Base-by-base conservation (phyloP, 2,329 filamentous ascomycete genomes). In the Fusarium dimerum region DNA sequence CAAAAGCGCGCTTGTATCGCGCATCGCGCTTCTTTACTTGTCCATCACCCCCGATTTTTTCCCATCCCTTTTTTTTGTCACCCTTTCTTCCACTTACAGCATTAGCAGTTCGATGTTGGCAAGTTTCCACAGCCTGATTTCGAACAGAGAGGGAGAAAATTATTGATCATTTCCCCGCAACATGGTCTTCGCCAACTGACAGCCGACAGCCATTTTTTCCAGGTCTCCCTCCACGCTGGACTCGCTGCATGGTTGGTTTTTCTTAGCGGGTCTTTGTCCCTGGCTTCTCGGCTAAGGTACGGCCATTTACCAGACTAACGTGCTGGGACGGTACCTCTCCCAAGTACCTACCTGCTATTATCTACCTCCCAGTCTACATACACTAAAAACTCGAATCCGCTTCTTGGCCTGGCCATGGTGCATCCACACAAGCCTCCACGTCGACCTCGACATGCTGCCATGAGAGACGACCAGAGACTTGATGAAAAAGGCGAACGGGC, bases 391-490 rank as follows among this genome's bases (percentile, higher is more conserved):
- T 73, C 68, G 64, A 69, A 65, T 59, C 62, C 51, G 59, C 57
- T 60, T 60, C 62, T 59, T 64, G 54, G 55, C 63, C 55, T 64
- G 54, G 55, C 63, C 55, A 65, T 66, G 66, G 55, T 64, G 62
- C 62, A 63, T 56, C 57, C 61, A 65, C 56, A 66, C 61, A 64
- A 64, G 62, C 61, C 65, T 71, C 64, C 63, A 63, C 67, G 62
- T 68, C 67, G 65, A 62, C 65, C 63, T 67, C 67, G 65, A 68
- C 60, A 73, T 74, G 71, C 67, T 71, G 70, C 71, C 68, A 75
- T 75, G 72, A 73, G 58, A 65, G 69, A 73, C 68, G 65, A 64
- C 52, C 64, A 67, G 63, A 66, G 67, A 69, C 64, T 62, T 61
- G 62, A 73, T 65, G 69, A 73, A 47, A 62, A 68, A 60, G 64